phyloP scores from a whole-genome alignment of 2,329 filamentous ascomycete species.

The Moelleriella libera region DNA sequence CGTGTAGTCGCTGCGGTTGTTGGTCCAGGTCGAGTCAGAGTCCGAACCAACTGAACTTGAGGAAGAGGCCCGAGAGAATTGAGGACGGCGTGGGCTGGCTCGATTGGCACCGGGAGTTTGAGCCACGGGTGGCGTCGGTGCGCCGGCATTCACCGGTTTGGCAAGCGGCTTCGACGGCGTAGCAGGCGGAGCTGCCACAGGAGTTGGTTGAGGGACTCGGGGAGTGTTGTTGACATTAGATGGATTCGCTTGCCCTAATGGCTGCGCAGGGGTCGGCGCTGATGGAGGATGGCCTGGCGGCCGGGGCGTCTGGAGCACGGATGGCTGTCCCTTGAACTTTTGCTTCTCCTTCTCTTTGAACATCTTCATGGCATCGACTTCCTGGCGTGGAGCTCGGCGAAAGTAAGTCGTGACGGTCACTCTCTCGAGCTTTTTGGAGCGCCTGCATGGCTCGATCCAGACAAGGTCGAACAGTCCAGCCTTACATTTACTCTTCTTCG shows the following conservation, averaged over 20 bases:
- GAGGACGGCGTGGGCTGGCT: no score
- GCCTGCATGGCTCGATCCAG: slow-evolving; percentile 10
- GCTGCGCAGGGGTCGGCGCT: neutral
- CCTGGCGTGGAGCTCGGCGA: slow-evolving; percentile 21
- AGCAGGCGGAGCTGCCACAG: no score
- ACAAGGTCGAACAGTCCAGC: neutral
- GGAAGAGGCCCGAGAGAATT: no score
- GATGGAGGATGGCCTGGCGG: neutral
- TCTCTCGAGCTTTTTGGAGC: slow-evolving; percentile 19
- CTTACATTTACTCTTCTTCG: slow-evolving; percentile 7
- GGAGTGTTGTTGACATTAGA: neutral
- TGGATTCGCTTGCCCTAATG: neutral
- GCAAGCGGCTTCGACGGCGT: no score
- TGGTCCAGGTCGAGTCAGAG: slow-evolving; percentile 1
- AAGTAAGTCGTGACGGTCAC: slow-evolving; percentile 31
- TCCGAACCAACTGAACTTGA: slow-evolving; percentile 7
- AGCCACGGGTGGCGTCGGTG: no score
- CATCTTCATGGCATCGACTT: slow-evolving; percentile 14
- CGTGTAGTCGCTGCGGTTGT: slow-evolving; percentile 4
- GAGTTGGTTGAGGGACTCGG: no score
- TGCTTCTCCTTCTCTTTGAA: slow-evolving; percentile 10
- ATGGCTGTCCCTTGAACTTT: slow-evolving; percentile 1
- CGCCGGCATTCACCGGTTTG: no score
- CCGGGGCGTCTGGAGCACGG: neutral
- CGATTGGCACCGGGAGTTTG: no score